A percentile compares a stretch with the other conserved stretches of the same genome.
These are phyloP conservation scores for Bacidia gigantensis DNA, from an alignment of 495 filamentous ascomycete genomes.

Conservation along the genomic window DNA sequence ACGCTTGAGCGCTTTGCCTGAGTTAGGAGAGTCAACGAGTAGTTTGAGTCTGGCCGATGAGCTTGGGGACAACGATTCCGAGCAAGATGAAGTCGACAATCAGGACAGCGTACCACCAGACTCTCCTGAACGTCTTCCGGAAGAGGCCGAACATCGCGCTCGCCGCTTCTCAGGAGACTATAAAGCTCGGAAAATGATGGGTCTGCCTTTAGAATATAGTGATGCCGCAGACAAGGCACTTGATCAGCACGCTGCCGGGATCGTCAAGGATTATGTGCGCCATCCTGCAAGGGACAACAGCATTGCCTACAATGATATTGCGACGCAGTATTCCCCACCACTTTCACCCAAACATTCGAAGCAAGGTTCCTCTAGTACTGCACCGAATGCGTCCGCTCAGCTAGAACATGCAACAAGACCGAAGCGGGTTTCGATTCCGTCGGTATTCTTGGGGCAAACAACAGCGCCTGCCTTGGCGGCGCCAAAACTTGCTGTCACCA, in stretches of 20 bases:
- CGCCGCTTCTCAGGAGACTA: slow-evolving; percentile 23
- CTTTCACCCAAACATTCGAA: slow-evolving; percentile 48
- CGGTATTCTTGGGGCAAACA: slow-evolving; percentile 16
- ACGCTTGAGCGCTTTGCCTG: slow-evolving; percentile 39
- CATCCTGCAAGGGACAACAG: slow-evolving; percentile 1
- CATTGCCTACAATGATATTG: slow-evolving; percentile 52
- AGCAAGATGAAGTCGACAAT: slow-evolving; percentile 33
- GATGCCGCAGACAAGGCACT: slow-evolving; percentile 5
- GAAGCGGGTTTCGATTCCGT: slow-evolving; percentile 40
- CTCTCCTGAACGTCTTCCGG: slow-evolving; percentile 32
- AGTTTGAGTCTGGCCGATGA: slow-evolving; percentile 80
- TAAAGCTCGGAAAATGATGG: slow-evolving; percentile 39
- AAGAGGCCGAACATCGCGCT: slow-evolving; percentile 19
- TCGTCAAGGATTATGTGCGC: slow-evolving; percentile 1
- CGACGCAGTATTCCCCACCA: slow-evolving; percentile 70
- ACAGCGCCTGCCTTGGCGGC: background rate
- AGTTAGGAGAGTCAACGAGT: slow-evolving; percentile 34
- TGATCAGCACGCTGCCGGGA: background rate
- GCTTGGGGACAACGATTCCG: slow-evolving; percentile 66
- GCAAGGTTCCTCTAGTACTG: slow-evolving; percentile 23
- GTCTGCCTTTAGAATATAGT: slow-evolving; percentile 28
- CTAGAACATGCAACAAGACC: slow-evolving; percentile 37
- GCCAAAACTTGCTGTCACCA: slow-evolving; percentile 22
- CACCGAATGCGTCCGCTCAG: slow-evolving; percentile 27
- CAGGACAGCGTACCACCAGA: slow-evolving; percentile 15